Conservation (phyloP, 441 rosid species). For the Macaranga tanarius region DNA sequence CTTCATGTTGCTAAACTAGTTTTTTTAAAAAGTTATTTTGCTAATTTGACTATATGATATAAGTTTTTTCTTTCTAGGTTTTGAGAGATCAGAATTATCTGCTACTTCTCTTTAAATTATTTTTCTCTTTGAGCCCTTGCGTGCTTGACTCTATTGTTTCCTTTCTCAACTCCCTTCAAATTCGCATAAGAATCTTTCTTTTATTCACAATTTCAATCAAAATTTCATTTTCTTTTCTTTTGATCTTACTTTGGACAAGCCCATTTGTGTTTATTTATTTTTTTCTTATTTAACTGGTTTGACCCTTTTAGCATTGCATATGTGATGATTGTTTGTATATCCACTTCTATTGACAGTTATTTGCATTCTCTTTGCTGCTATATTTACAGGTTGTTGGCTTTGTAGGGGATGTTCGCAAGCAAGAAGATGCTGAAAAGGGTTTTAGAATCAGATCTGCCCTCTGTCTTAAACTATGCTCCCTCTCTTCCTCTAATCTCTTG, state of each 20-base stretch:
- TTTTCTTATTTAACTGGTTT: too few relatives aligned
- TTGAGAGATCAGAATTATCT: background rate
- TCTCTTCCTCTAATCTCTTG: constrained; percentile 50
- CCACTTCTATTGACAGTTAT: too few relatives aligned
- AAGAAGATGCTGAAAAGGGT: constrained; percentile 71
- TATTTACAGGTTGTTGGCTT: constrained; percentile 66
- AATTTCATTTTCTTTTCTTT: too few relatives aligned
- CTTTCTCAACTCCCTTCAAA: constrained; percentile 36
- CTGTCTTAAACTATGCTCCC: constrained; percentile 30
- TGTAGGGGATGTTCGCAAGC: constrained; percentile 86
- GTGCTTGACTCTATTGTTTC: constrained; percentile 62
- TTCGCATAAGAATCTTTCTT: too few relatives aligned
- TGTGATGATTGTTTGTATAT: too few relatives aligned
- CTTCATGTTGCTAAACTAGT: constrained; percentile 4
- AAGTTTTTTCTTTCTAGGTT: background rate
- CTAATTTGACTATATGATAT: background rate
- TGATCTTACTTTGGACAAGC: too few relatives aligned
- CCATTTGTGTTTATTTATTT: too few relatives aligned
- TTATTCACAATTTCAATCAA: too few relatives aligned
- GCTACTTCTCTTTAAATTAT: background rate
- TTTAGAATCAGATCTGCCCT: constrained; percentile 62
- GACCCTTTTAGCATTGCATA: too few relatives aligned
- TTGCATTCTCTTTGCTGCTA: too few relatives aligned
- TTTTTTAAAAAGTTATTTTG: background rate
- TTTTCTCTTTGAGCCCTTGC: background rate